Evolutionary conservation across 2,329 filamentous ascomycete genomes (phyloP).

Genomic region (Albophoma yamanashiensis): DNA sequence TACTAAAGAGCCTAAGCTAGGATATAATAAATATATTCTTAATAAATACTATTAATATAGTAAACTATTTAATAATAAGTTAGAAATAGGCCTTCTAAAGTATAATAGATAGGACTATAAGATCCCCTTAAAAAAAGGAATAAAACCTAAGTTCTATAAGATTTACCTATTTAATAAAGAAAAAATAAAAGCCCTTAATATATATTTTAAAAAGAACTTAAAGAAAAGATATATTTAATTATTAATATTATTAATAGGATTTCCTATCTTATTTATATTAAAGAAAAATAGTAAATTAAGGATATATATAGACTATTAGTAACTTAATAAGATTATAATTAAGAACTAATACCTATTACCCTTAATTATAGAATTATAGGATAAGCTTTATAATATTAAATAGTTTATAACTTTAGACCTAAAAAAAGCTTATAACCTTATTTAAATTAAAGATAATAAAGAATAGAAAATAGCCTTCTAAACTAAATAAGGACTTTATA

Average conservation of each 20-base stretch:
- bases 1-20: too few species aligned
- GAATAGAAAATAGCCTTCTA: background rate
- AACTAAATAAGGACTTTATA: background rate
- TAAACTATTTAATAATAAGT: too few species aligned
- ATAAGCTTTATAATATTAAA: background rate
- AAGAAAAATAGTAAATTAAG: background rate
- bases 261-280: too few species aligned
- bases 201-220: background rate
- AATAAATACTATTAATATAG: too few species aligned
- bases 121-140: background rate
- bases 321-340: background rate
- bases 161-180: background rate
- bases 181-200: background rate
- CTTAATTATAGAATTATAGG: background rate
- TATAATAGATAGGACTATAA: background rate
- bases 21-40: too few species aligned
- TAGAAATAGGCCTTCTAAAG: too few species aligned
- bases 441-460: background rate
- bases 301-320: background rate
- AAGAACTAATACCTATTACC: background rate
- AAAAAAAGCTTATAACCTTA: background rate
- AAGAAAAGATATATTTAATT: background rate
- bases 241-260: too few species aligned
- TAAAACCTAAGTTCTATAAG: background rate
- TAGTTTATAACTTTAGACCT: background rate